A percentile compares a stretch with the other conserved stretches of the same genome.
These are phyloP conservation scores for Dictyostelium intermedium DNA, from an alignment of 78 protist species.

Conservation along the genomic window DNA sequence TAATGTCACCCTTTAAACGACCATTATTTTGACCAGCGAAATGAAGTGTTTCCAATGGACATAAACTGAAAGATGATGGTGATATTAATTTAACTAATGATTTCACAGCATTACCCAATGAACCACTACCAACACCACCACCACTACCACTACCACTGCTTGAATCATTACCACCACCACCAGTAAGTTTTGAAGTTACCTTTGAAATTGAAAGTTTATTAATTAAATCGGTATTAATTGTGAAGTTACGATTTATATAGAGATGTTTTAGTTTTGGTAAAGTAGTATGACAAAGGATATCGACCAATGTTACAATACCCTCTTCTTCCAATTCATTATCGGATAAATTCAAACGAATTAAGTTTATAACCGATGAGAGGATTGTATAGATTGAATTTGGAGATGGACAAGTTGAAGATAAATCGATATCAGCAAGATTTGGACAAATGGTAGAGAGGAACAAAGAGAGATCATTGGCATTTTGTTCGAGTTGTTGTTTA, in stretches of 20 bases:
- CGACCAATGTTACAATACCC: slow-evolving; percentile 40
- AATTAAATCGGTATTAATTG: not conserved
- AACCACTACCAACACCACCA: not conserved
- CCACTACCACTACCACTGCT: not conserved
- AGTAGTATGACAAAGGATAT: slow-evolving; percentile 43
- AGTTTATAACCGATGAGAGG: slow-evolving; percentile 7
- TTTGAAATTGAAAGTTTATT: slow-evolving; percentile 10
- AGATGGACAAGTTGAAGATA: not conserved
- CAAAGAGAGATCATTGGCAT: slow-evolving; percentile 8
- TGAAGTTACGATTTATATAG: slow-evolving; percentile 48
- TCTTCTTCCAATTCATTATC: slow-evolving; percentile 64
- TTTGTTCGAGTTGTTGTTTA: not conserved
- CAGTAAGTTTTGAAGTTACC: slow-evolving; percentile 12
- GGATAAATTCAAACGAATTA: slow-evolving; percentile 23
- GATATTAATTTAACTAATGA: slow-evolving; percentile 28
- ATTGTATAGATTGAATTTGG: slow-evolving; percentile 1
- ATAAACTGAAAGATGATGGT: slow-evolving; percentile 45
- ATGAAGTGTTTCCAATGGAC: slow-evolving; percentile 68
- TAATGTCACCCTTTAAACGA: slow-evolving; percentile 33
- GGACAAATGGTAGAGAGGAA: slow-evolving; percentile 54
- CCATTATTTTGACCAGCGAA: slow-evolving; percentile 49
- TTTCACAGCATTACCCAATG: slow-evolving; percentile 40
- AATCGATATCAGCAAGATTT: slow-evolving; percentile 37
- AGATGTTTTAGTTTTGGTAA: slow-evolving; percentile 71
- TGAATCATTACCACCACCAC: not conserved